Evolutionary conservation across 2,329 filamentous ascomycete species (phyloP).

Genomic region (Lachnellula arida): DNA sequence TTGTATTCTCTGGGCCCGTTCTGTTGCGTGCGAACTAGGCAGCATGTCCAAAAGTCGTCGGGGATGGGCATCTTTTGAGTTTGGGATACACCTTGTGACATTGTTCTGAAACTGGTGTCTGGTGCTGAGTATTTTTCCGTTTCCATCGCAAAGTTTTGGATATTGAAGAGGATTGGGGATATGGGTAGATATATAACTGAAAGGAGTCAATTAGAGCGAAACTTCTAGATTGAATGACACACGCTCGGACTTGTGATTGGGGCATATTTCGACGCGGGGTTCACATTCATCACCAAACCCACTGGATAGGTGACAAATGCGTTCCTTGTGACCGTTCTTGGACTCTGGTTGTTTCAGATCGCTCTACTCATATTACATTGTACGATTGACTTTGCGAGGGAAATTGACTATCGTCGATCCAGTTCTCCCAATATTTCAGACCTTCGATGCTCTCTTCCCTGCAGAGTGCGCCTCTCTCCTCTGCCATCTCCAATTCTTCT

Average conservation of each 20-base stretch:
- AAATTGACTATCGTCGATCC: conserved; percentile 23
- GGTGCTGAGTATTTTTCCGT: not conserved
- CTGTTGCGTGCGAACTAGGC: not conserved
- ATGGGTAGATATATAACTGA: not conserved
- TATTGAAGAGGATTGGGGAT: not conserved
- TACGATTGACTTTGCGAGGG: conserved; percentile 1
- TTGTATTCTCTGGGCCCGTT: not conserved
- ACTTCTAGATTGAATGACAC: not conserved
- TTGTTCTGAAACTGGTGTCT: not conserved
- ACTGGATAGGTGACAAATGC: too few relatives aligned
- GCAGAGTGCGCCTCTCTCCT: conserved; percentile 82
- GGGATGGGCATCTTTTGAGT: conserved; percentile 6
- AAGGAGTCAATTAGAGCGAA: not conserved
- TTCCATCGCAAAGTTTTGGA: not conserved
- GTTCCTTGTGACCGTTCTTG: not conserved
- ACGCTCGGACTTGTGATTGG: conserved; percentile 1
- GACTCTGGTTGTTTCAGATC: not conserved
- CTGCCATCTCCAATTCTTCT: conserved; percentile 95
- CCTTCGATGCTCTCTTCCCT: conserved; percentile 91
- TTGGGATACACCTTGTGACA: not conserved
- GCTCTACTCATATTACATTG: conserved; percentile 3
- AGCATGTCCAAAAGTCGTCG: conserved; percentile 23
- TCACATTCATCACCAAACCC: not conserved
- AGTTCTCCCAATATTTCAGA: conserved; percentile 87
- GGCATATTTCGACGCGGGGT: not conserved